Percentiles rank a stretch among this genome's conserved stretches.
Evolutionary conservation across 805 yeast species (phyloP).

Genomic region (Cyberlindnera petersonii): DNA sequence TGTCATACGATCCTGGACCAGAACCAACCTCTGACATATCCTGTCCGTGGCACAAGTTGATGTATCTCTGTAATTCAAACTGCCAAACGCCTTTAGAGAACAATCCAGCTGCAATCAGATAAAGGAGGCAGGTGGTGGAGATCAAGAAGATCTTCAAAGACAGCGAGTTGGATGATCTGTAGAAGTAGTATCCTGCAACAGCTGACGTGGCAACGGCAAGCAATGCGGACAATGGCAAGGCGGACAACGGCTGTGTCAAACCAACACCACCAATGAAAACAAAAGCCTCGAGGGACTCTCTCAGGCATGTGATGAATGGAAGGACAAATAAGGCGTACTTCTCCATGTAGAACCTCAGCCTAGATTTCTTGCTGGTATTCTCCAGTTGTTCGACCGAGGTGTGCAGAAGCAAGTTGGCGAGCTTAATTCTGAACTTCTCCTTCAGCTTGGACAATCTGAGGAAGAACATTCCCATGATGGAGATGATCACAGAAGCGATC

Average conservation of each 20-base stretch:
- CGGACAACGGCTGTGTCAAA: slow-evolving; percentile 60
- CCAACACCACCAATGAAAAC: slow-evolving; percentile 90
- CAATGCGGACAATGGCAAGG: slow-evolving; percentile 61
- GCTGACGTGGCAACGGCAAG: slow-evolving; percentile 58
- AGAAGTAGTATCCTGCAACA: slow-evolving; percentile 61
- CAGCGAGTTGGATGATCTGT: slow-evolving; percentile 73
- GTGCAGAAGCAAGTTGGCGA: slow-evolving; percentile 39
- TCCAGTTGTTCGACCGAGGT: slow-evolving; percentile 27
- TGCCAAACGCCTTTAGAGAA: slow-evolving; percentile 90
- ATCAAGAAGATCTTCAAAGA: slow-evolving; percentile 73
- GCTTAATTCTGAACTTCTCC: slow-evolving; percentile 71
- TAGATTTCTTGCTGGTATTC: slow-evolving; percentile 19
- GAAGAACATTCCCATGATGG: slow-evolving; percentile 83
- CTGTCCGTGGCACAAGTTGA: slow-evolving; percentile 69
- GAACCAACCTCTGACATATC: slow-evolving; percentile 87
- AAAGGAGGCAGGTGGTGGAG: slow-evolving; percentile 72
- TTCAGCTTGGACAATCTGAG: slow-evolving; percentile 77
- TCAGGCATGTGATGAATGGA: slow-evolving; percentile 80
- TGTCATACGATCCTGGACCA: slow-evolving; percentile 92
- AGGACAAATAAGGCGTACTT: slow-evolving; percentile 69
- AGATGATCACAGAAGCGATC: slow-evolving; percentile 71
- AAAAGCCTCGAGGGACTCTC: slow-evolving; percentile 91
- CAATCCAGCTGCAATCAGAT: slow-evolving; percentile 82
- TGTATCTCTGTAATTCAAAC: slow-evolving; percentile 73
- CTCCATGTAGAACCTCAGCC: slow-evolving; percentile 39